Evolutionary conservation across 495 filamentous ascomycete genomes (phyloP).

Genomic region (Oidiodendron maius): DNA sequence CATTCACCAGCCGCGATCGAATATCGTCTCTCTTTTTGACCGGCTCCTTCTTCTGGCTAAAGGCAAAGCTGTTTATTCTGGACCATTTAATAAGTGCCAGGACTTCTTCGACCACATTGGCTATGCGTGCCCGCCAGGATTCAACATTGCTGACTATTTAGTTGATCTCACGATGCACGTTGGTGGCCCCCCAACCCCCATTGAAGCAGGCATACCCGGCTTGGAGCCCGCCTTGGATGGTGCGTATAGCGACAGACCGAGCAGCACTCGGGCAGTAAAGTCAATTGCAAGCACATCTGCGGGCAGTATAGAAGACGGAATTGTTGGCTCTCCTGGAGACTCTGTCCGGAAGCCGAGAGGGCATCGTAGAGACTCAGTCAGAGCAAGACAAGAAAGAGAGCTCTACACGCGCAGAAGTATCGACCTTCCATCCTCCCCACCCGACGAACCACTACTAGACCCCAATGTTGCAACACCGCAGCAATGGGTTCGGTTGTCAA

Average conservation of each 20-base stretch:
- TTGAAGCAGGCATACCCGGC: slow-evolving; percentile 49
- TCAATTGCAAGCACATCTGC: slow-evolving; percentile 77
- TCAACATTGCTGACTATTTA: slow-evolving; percentile 97
- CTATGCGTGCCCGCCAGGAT: slow-evolving; percentile 88
- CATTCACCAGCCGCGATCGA: slow-evolving; percentile 98
- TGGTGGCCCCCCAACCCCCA: slow-evolving; percentile 46
- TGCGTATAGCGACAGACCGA: slow-evolving; percentile 81
- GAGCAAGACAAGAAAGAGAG: slow-evolving; percentile 77
- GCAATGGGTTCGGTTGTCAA: slow-evolving; percentile 65
- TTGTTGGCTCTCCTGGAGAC: slow-evolving; percentile 53
- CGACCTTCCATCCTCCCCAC: slow-evolving; percentile 63
- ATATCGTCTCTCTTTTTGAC: slow-evolving; percentile 98
- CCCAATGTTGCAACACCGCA: slow-evolving; percentile 41
- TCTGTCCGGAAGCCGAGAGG: slow-evolving; percentile 53
- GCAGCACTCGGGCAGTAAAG: slow-evolving; percentile 85
- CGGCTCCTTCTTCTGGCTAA: slow-evolving; percentile 84
- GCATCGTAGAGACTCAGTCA: slow-evolving; percentile 69
- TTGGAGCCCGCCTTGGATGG: slow-evolving; percentile 53
- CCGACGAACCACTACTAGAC: slow-evolving; percentile 50
- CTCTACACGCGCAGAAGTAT: slow-evolving; percentile 76
- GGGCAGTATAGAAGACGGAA: slow-evolving; percentile 46
- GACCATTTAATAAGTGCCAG: slow-evolving; percentile 83
- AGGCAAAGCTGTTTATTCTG: slow-evolving; percentile 88
- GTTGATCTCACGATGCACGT: slow-evolving; percentile 98
- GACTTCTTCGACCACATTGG: slow-evolving; percentile 87